phyloP scores from a whole-genome alignment of 805 yeast species.

The Pichia gijzeniarum region DNA sequence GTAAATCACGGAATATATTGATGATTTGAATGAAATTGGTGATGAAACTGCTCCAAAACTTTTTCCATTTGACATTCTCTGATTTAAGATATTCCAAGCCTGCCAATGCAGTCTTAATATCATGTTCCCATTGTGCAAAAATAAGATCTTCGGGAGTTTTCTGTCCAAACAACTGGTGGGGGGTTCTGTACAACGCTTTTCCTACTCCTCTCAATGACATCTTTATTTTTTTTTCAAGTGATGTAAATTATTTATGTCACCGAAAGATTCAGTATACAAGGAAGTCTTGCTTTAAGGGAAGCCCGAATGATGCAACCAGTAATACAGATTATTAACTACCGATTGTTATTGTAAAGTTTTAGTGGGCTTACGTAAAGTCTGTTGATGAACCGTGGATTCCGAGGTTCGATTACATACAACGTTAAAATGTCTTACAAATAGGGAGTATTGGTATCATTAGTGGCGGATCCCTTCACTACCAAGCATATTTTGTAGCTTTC shows the following conservation, averaged over 20 bases:
- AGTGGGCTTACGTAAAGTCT: no score
- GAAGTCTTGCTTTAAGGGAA: neutral
- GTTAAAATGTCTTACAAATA: no score
- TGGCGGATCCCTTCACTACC: slow-evolving; percentile 25
- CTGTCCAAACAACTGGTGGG: slow-evolving; percentile 31
- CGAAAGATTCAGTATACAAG: neutral
- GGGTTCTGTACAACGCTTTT: slow-evolving; percentile 32
- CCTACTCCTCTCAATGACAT: slow-evolving; percentile 34
- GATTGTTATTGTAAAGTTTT: no score
- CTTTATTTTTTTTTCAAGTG: neutral
- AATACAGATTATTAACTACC: no score
- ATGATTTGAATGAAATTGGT: slow-evolving; percentile 29
- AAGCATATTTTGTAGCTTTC: slow-evolving; percentile 49
- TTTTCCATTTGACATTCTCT: slow-evolving; percentile 26
- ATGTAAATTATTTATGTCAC: neutral
- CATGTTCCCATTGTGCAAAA: slow-evolving; percentile 38
- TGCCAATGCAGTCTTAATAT: slow-evolving; percentile 34
- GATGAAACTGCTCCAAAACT: slow-evolving; percentile 27
- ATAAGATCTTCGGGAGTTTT: slow-evolving; percentile 34
- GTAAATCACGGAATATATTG: slow-evolving; percentile 30
- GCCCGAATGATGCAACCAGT: no score
- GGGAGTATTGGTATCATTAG: neutral
- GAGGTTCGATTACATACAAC: no score
- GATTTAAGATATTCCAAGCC: slow-evolving; percentile 38
- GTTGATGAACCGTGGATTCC: no score